Evolutionary conservation across 169 alveolate genomes (phyloP), one percentile per base, ranked within the genome.

Genomic region (Cytauxzoon felis): DNA sequence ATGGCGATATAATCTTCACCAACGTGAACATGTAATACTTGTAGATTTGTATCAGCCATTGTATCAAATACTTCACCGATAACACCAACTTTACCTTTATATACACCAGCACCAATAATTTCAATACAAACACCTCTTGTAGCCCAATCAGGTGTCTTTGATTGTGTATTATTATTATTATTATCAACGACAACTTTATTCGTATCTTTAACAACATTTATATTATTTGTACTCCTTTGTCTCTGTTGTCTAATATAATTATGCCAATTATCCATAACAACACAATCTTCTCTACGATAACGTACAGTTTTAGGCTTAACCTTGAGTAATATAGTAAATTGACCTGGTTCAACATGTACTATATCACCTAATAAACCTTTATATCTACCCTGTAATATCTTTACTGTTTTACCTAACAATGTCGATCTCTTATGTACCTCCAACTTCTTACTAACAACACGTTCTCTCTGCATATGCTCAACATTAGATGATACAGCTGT

Each of bases 391-490:
- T 78, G 72, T 38, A 86, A 68, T 1, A 86, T 86, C 51, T 86
- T 86, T 0, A 86, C 91, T 0, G 91, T 86, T 58, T 86, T 86
- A 32, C 91, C 91, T 47, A 86, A 63, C 52, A 84, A 73, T 6
- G 87, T 71, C 13, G 26, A 26, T 48, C 36, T 60, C 56, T 51
- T 61, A 30, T 49, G 58, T 27, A 48, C 42, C 32, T 52, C 45
- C 26, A 47, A 5, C n/a, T 32, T 41, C 27, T 40, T 67, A 52
- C 62, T 65, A 30, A 70, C 48, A 41, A 72, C 34, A 13, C 56
- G 60, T 7, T 23, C 52, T 48, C 76, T 21, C 32, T 50, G 53
- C 23, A 43, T 56, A 54, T 3, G 34, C 1, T 57, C 60, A 41
- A 34, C 56, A 26, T 33, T 70, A 18, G 57, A 47, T 24, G 73